Evolutionary conservation across 2,329 filamentous ascomycete genomes (phyloP).

Genomic region (Alternaria ventricosa): DNA sequence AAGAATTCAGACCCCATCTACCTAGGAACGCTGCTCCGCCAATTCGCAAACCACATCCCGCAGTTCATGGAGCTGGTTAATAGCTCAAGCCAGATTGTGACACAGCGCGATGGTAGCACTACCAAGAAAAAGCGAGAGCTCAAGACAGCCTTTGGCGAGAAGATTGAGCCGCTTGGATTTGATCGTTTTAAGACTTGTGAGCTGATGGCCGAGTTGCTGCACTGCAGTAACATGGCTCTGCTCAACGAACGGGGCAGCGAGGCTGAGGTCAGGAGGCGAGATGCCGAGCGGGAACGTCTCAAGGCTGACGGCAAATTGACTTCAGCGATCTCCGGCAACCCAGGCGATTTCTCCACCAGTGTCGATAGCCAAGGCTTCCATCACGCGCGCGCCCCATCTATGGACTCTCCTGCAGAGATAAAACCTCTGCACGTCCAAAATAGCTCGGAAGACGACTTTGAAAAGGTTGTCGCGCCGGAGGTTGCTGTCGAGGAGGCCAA

Average conservation of each 20-base stretch:
- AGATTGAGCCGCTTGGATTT: constrained; percentile 93
- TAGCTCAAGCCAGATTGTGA: constrained; percentile 68
- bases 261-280: constrained; percentile 79
- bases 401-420: constrained; percentile 67
- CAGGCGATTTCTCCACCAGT: constrained; percentile 58
- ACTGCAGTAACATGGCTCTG: constrained; percentile 98
- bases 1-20: constrained; percentile 95
- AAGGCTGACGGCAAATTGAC: constrained; percentile 78
- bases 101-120: constrained; percentile 61
- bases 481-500: constrained; percentile 72
- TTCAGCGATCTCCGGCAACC: constrained; percentile 64
- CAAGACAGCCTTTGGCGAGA: constrained; percentile 85
- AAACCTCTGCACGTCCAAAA: constrained; percentile 80
- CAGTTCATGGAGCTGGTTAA: constrained; percentile 93
- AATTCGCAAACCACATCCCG: constrained; percentile 89
- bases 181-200: constrained; percentile 99
- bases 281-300: constrained; percentile 80
- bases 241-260: constrained; percentile 92
- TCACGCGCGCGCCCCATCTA: constrained; percentile 55
- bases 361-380: constrained; percentile 61
- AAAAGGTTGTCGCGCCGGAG: constrained; percentile 76
- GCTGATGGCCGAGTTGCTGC: constrained; percentile 94
- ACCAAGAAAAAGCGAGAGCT: constrained; percentile 76
- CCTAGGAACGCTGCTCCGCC: constrained; percentile 83
- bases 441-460: constrained; percentile 88